phyloP scores from a whole-genome alignment of 768 basidiomycete species.

The Flagelloscypha sp. region DNA sequence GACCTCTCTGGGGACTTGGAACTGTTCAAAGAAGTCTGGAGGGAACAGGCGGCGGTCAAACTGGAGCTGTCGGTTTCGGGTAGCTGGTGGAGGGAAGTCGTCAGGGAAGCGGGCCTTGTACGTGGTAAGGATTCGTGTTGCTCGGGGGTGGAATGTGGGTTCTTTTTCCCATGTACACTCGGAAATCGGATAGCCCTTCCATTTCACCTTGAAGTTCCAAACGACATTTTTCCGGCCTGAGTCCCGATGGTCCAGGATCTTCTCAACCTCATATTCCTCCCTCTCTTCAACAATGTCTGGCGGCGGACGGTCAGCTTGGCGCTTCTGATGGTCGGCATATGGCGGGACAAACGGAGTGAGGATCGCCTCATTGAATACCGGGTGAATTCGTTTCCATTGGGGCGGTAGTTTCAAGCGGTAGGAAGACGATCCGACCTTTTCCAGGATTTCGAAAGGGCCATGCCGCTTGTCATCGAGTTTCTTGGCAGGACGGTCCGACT shows the following conservation, averaged over 20 bases:
- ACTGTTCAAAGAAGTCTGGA: too few species aligned
- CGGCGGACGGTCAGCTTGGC: constrained; percentile 4
- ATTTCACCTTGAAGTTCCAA: constrained; percentile 14
- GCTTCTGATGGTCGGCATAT: constrained; percentile 8
- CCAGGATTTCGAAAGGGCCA: constrained; percentile 20
- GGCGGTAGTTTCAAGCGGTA: constrained; percentile 16
- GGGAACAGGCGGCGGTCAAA: too few species aligned
- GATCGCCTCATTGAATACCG: constrained; percentile 9
- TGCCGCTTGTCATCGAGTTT: constrained; percentile 16
- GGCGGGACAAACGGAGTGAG: constrained; percentile 4
- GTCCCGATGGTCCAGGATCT: constrained; percentile 8
- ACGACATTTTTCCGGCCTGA: neutral
- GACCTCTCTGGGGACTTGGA: too few species aligned
- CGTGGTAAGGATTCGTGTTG: too few species aligned
- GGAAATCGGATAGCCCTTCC: constrained; percentile 13
- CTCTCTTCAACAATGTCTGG: constrained; percentile 4
- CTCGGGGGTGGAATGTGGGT: too few species aligned
- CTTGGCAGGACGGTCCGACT: constrained; percentile 7
- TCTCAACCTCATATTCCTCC: too few species aligned
- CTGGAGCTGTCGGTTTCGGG: too few species aligned
- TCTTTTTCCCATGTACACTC: constrained; percentile 17
- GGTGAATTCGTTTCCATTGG: constrained; percentile 12
- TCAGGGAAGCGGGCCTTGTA: too few species aligned
- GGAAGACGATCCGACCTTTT: constrained; percentile 8
- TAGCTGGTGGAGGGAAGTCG: too few species aligned